These are phyloP conservation scores for Suillus clintonianus DNA, from an alignment of 768 basidiomycete species.

Conservation along the genomic window DNA sequence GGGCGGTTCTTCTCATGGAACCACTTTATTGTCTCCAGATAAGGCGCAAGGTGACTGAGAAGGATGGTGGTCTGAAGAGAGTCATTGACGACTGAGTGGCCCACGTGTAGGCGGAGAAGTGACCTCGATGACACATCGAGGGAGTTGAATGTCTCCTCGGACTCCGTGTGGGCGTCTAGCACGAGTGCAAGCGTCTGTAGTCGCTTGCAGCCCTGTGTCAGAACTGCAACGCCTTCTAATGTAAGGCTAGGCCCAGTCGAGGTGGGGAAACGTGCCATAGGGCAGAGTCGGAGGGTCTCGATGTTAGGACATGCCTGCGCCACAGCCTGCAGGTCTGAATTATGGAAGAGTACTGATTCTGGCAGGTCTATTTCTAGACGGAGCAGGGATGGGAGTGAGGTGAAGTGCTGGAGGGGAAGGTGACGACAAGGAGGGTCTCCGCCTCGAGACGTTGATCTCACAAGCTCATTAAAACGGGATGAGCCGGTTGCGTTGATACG, in stretches of 20 bases:
- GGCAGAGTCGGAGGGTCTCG: slow-evolving; percentile 68
- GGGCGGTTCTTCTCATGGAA: slow-evolving; percentile 79
- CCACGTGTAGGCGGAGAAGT: slow-evolving; percentile 70
- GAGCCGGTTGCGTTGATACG: slow-evolving; percentile 66
- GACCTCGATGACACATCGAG: slow-evolving; percentile 60
- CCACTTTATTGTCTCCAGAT: slow-evolving; percentile 69
- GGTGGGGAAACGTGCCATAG: slow-evolving; percentile 64
- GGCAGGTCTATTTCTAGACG: slow-evolving; percentile 81
- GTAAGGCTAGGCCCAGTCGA: slow-evolving; percentile 56
- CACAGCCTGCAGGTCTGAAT: slow-evolving; percentile 58
- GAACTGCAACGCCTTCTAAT: slow-evolving; percentile 60
- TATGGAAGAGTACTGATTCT: slow-evolving; percentile 67
- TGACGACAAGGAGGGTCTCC: slow-evolving; percentile 58
- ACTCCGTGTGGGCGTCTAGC: slow-evolving; percentile 55
- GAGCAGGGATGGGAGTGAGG: slow-evolving; percentile 51
- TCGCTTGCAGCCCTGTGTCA: slow-evolving; percentile 58
- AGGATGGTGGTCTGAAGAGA: slow-evolving; percentile 71
- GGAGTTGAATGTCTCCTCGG: slow-evolving; percentile 46
- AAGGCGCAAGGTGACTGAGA: slow-evolving; percentile 77
- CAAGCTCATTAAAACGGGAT: slow-evolving; percentile 79
- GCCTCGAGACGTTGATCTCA: slow-evolving; percentile 70
- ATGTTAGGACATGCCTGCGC: slow-evolving; percentile 66
- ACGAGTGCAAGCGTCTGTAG: slow-evolving; percentile 69
- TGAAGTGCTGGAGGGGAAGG: slow-evolving; percentile 62
- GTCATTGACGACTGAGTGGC: slow-evolving; percentile 73